These are phyloP conservation scores for Rickenella mellea DNA, from an alignment of 768 basidiomycete species.

Conservation along the genomic window DNA sequence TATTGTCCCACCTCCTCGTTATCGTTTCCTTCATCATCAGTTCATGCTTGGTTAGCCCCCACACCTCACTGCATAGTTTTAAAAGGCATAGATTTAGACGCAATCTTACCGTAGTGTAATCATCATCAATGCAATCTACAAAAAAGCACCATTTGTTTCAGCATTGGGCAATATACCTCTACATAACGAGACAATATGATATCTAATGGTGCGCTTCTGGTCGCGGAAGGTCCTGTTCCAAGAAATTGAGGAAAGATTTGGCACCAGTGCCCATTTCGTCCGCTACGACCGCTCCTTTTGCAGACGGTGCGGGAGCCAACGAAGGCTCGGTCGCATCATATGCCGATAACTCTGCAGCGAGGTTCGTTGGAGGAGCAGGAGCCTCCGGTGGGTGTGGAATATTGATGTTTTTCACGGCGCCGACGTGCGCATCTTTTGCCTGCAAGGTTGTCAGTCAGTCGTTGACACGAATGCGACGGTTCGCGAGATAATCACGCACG, in stretches of 20 bases:
- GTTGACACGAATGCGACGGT: not conserved
- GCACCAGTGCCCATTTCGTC: constrained; percentile 40
- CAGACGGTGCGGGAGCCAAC: constrained; percentile 23
- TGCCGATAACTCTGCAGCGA: constrained; percentile 79
- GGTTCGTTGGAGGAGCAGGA: constrained; percentile 70
- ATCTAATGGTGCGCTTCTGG: constrained; percentile 51
- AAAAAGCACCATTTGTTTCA: too few relatives aligned
- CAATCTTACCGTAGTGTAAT: too few relatives aligned
- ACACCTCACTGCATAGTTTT: too few relatives aligned
- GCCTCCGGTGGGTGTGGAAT: constrained; percentile 65
- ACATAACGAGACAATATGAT: too few relatives aligned
- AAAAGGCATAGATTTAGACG: too few relatives aligned
- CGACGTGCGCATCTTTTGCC: constrained; percentile 88
- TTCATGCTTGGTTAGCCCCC: too few relatives aligned
- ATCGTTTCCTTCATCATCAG: too few relatives aligned
- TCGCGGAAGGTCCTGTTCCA: constrained; percentile 74
- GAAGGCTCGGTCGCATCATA: constrained; percentile 79
- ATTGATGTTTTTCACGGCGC: constrained; percentile 74
- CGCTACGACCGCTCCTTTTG: constrained; percentile 21
- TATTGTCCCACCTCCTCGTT: too few relatives aligned
- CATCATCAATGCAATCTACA: too few relatives aligned
- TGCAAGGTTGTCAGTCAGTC: constrained; percentile 20
- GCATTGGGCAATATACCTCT: too few relatives aligned
- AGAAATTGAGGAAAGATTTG: constrained; percentile 68
- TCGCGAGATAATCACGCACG: constrained; percentile 34